phyloP scores from a whole-genome alignment of 1,139 yeast genomes.

The Protomyces inouyei region DNA sequence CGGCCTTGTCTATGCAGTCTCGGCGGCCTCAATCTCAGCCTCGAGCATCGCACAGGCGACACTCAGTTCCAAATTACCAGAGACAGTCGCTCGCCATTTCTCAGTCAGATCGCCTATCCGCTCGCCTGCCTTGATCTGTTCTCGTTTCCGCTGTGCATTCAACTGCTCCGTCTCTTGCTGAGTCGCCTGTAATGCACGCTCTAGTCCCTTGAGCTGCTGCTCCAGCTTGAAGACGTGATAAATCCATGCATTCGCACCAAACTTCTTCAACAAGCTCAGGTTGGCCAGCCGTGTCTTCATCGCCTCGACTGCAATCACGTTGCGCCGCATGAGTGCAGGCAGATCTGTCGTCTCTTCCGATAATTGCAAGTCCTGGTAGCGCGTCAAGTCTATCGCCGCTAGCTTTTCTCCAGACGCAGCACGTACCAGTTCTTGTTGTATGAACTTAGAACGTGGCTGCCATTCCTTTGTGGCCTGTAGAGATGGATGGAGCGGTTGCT shows the following conservation, averaged over 20 bases:
- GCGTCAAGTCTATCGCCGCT: slow-evolving; percentile 18
- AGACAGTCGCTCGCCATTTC: slow-evolving; percentile 8
- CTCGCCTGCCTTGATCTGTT: slow-evolving; percentile 12
- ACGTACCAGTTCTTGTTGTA: slow-evolving; percentile 12
- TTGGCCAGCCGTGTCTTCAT: slow-evolving; percentile 7
- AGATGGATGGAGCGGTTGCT: slow-evolving; percentile 19
- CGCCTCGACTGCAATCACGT: slow-evolving; percentile 15
- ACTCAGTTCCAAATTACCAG: slow-evolving; percentile 16
- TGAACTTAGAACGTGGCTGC: slow-evolving; percentile 4
- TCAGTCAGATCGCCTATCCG: background rate
- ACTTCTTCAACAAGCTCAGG: slow-evolving; percentile 7
- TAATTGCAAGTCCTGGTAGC: slow-evolving; percentile 7
- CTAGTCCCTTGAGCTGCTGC: slow-evolving; percentile 3
- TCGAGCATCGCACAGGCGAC: slow-evolving; percentile 19
- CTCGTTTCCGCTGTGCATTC: slow-evolving; percentile 12
- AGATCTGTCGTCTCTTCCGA: background rate
- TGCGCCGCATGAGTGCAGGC: background rate
- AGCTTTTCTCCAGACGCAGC: background rate
- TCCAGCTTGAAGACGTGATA: slow-evolving; percentile 13
- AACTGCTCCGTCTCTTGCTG: slow-evolving; percentile 13
- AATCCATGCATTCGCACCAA: slow-evolving; percentile 23
- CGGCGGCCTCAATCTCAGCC: slow-evolving; percentile 5
- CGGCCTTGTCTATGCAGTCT: background rate
- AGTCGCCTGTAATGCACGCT: slow-evolving; percentile 3
- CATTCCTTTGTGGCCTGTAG: background rate